Base-by-base conservation (phyloP, 1,284 basidiomycete species). In the Serendipita sp. region DNA sequence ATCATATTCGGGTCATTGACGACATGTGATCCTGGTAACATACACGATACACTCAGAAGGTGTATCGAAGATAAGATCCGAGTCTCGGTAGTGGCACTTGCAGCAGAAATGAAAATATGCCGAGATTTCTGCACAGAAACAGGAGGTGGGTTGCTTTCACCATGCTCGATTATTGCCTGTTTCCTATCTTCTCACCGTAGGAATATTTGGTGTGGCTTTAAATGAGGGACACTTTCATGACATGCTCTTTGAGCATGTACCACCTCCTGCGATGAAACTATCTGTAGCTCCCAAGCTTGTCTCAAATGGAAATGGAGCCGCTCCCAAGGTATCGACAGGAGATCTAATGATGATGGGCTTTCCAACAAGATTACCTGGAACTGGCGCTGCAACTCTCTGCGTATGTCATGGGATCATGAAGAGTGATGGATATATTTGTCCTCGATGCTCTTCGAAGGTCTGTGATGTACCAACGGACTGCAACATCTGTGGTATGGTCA, bases 331-430 rank as follows among this genome's bases (percentile, higher is more conserved):
- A 62, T 82, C 83, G 13, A 82, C 84, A 0, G 88, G 90, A 0
- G 93, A 99, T 73, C 77, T 99, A 44, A 94, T 99, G 85, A 88
- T 96, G 78, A 99, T 99, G 93, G 95, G 95, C 2, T 99, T 99
- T 73, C 96, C 93, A 0, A 91, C 88, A 15, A 84, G 92, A 50
- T 77, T 96, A n/a, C 89, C 90, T 0, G 86, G 86, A 67, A 82
- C 87, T 0, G 87, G 90, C 0, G 84, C 87, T 17, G 84, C 88
- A 6, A 86, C 86, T 60, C 78, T 96, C 22, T 99, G 95, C 71
- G 91, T 87, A 1, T 99, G 95, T 71, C 95, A 99, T 72, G 89
- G 89, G 2, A 84, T 92, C 66, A 77, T 97, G 70, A 89, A 88
- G 73, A 85, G 84, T 68, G 87, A 88, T 66, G 96, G 95, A 3